Evolutionary conservation across 2,329 filamentous ascomycete genomes (phyloP).

Genomic region (Fusarium nodosum): DNA sequence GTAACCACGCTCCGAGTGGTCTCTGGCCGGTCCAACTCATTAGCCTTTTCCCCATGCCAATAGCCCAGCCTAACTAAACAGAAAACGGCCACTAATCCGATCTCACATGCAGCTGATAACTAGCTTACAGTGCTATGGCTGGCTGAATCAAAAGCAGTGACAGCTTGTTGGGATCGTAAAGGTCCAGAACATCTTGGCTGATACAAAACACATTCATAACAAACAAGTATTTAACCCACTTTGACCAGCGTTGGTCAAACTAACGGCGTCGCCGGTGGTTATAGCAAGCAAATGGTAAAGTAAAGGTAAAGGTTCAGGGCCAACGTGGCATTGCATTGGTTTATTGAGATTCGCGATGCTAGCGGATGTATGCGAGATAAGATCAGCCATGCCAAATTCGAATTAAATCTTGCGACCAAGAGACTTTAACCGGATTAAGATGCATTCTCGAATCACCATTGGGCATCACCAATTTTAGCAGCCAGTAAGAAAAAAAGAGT

Average conservation of each 20-base stretch:
- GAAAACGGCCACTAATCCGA: background rate
- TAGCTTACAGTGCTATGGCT: background rate
- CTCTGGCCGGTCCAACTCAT: background rate
- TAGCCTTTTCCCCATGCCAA: background rate
- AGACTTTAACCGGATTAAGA: background rate
- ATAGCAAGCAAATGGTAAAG: background rate
- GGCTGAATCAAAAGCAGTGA: background rate
- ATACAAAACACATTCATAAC: background rate
- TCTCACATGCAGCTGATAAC: background rate
- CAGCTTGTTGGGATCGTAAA: background rate
- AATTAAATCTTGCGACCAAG: background rate
- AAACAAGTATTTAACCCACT: background rate
- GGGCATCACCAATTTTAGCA: background rate
- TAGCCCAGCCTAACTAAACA: background rate
- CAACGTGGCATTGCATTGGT: conserved; percentile 1
- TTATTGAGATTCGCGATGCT: background rate
- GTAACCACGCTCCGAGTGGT: background rate
- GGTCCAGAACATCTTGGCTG: conserved; percentile 5
- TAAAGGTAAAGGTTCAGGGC: background rate
- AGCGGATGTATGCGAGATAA: background rate
- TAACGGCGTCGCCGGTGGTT: background rate
- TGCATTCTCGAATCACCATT: background rate
- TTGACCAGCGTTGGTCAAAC: background rate
- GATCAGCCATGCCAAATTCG: background rate
- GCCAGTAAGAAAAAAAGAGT: background rate